Percentiles rank a stretch among this genome's conserved stretches.
phyloP scores from a whole-genome alignment of 257 asterid species.

The Gardenia jasminoides region DNA sequence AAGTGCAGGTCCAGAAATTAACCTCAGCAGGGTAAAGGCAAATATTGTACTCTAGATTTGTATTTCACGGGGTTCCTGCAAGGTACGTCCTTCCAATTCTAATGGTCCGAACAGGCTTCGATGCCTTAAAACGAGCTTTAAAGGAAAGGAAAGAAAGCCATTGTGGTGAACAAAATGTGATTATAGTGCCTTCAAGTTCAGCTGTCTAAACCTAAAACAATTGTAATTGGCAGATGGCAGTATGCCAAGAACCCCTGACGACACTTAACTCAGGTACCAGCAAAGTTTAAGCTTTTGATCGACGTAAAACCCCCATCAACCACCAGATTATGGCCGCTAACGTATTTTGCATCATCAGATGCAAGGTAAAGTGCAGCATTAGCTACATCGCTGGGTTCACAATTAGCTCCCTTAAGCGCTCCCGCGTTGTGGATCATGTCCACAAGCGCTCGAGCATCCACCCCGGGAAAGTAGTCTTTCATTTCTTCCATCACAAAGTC shows the following conservation, averaged over 20 bases:
- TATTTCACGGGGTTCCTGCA: neutral
- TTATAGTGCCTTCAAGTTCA: neutral
- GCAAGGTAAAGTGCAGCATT: slow-evolving; percentile 78
- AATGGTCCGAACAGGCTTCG: neutral
- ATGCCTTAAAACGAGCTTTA: neutral
- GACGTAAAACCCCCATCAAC: slow-evolving; percentile 70
- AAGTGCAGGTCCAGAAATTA: no score
- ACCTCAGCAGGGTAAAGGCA: neutral
- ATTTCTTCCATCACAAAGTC: slow-evolving; percentile 58
- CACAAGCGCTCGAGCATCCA: slow-evolving; percentile 38
- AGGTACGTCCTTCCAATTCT: neutral
- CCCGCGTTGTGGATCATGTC: slow-evolving; percentile 51
- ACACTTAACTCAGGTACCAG: slow-evolving; percentile 10
- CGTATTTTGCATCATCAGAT: slow-evolving; percentile 73
- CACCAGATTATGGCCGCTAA: slow-evolving; percentile 84
- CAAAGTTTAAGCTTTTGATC: slow-evolving; percentile 34
- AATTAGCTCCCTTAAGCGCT: slow-evolving; percentile 52
- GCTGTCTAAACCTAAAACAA: neutral
- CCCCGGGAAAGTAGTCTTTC: slow-evolving; percentile 41
- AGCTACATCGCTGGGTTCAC: slow-evolving; percentile 68
- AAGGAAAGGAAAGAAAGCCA: neutral
- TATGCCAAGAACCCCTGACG: neutral
- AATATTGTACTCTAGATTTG: neutral
- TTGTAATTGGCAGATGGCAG: neutral
- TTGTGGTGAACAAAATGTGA: neutral